These are phyloP conservation scores for Haematococcus sp. DNA, from an alignment of 139 green algal genomes.

Conservation along the genomic window DNA sequence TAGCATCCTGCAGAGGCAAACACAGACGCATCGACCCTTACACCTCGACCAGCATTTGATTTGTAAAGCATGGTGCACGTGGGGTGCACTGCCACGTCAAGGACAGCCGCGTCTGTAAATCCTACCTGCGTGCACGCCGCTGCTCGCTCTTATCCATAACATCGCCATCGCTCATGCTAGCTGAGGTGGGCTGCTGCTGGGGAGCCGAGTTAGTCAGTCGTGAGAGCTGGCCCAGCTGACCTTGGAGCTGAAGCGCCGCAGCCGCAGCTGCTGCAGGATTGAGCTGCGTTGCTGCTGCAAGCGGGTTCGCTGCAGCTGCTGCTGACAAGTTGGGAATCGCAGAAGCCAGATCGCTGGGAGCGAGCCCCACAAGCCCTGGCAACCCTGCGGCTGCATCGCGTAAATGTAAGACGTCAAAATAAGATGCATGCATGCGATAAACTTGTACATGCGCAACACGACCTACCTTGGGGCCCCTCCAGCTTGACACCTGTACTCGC, in stretches of 20 bases:
- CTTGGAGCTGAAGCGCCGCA: slow-evolving; percentile 30
- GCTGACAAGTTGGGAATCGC: neutral
- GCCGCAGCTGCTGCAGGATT: slow-evolving; percentile 22
- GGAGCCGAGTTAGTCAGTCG: neutral
- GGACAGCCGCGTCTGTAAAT: no score
- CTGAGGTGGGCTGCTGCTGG: neutral
- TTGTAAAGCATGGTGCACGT: no score
- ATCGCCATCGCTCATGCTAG: neutral
- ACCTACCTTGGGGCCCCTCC: neutral
- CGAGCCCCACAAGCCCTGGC: neutral
- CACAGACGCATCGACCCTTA: neutral
- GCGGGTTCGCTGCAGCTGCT: neutral
- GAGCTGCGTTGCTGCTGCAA: neutral
- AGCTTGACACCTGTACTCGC: neutral
- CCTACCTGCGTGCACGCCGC: no score
- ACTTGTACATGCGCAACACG: neutral
- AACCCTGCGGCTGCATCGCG: neutral
- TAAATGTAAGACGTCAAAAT: neutral
- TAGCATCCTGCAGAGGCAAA: slow-evolving; percentile 66
- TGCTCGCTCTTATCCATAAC: no score
- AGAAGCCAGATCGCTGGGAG: neutral
- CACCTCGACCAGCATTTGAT: neutral
- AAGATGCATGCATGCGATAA: neutral
- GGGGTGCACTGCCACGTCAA: no score
- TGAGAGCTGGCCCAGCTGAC: slow-evolving; percentile 18